Evolutionary conservation across 805 yeast species (phyloP).

Genomic region (Limtongozyma cylindracea): DNA sequence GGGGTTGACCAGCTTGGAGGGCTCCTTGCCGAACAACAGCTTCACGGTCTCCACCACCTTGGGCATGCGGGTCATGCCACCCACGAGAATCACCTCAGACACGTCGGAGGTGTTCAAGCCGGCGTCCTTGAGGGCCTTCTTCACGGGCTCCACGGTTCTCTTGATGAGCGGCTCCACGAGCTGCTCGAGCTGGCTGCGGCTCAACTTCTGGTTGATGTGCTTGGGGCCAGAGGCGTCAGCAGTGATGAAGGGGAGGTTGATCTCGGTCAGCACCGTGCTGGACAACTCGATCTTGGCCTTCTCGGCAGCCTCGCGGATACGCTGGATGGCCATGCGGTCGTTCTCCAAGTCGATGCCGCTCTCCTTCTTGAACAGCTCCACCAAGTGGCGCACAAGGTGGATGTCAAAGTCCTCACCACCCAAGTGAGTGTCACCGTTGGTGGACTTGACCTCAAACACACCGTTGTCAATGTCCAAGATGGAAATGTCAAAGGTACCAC

Average conservation of each 20-base stretch:
- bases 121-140: slow-evolving; percentile 68
- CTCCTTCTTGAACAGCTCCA: slow-evolving; percentile 56
- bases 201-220: slow-evolving; percentile 46
- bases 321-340: slow-evolving; percentile 29
- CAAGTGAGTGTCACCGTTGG: slow-evolving; percentile 87
- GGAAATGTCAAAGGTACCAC: slow-evolving; percentile 96
- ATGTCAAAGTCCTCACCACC: slow-evolving; percentile 92
- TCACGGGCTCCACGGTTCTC: slow-evolving; percentile 52
- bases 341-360: slow-evolving; percentile 30
- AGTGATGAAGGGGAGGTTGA: slow-evolving; percentile 68
- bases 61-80: slow-evolving; percentile 89
- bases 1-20: slow-evolving; percentile 84
- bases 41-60: slow-evolving; percentile 60
- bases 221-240: slow-evolving; percentile 70
- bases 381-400: slow-evolving; percentile 60
- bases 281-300: slow-evolving; percentile 77
- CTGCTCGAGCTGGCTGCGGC: slow-evolving; percentile 43
- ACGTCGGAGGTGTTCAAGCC: slow-evolving; percentile 36
- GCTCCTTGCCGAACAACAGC: slow-evolving; percentile 55
- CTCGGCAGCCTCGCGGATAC: slow-evolving; percentile 49
- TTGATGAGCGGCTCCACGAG: slow-evolving; percentile 46
- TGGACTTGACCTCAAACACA: slow-evolving; percentile 92
- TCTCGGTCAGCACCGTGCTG: slow-evolving; percentile 42
- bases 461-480: slow-evolving; percentile 92
- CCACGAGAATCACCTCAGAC: slow-evolving; percentile 65